Base-by-base conservation (phyloP, 352 stramenopile genomes). In the Blastocystis sp. region DNA sequence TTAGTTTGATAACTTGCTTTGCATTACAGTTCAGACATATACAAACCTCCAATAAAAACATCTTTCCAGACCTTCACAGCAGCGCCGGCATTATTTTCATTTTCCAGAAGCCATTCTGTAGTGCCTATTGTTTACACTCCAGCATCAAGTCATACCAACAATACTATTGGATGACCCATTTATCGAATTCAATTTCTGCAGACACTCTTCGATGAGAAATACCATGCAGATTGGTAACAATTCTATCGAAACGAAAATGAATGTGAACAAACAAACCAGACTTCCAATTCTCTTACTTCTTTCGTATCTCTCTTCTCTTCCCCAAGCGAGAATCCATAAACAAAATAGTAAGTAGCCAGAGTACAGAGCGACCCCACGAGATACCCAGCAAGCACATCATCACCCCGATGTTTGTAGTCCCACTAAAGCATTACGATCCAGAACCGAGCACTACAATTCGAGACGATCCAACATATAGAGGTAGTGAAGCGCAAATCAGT, bases 371-470 rank as follows among this genome's bases (percentile, higher is more conserved):
- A 9, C 18, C 70, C 70, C 30, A 81, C 70, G n/a, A 64, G 2
- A 24, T 45, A 81, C 13, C 70, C 70, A 0, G 41, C 70, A 0
- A 81, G 43, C 11, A 81, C 70, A 37, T 81, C 70, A 37, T 81
- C 70, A 30, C 70, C 70, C 13, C 70, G 70, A 81, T 81, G 70
- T 26, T 81, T 81, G 70, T 81, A 81, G n/a, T 81, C 70, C 70
- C 70, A 81, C 70, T 81, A 81, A 7, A 34, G 9, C 16, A 34
- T 81, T 18, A 81, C 0, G 3, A 0, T 24, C 37, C 4, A 34
- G 3, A 4, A 6, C 13, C 59, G 39, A 11, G 4, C 39, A 13
- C 70, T 26, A 81, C 70, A 24, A 81, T 81, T 39, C 70, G 41
- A 6, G 70, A 81, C 41, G 34, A 62, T 11, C 70, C 70, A 2